phyloP scores from a whole-genome alignment of 2,329 filamentous ascomycete genomes.

The Pestalotiopsis fici region DNA sequence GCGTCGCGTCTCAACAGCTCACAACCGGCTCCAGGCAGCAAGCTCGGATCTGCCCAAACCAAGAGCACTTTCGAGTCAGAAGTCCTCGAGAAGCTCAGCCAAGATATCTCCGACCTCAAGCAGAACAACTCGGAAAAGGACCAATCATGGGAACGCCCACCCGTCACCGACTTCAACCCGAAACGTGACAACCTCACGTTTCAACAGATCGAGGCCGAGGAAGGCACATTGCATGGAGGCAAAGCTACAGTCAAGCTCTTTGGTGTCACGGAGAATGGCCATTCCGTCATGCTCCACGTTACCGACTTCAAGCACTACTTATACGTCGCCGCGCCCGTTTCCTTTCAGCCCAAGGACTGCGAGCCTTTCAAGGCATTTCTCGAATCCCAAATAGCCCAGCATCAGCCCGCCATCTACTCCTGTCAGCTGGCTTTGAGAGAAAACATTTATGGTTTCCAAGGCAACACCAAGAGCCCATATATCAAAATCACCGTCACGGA shows the following conservation, averaged over 20 bases:
- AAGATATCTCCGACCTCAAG: slow-evolving; percentile 86
- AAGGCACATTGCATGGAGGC: slow-evolving; percentile 79
- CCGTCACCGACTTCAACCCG: slow-evolving; percentile 53
- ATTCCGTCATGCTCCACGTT: slow-evolving; percentile 93
- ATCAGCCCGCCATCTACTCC: slow-evolving; percentile 74
- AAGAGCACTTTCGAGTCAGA: slow-evolving; percentile 95
- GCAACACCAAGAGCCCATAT: slow-evolving; percentile 88
- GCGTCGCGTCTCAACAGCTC: slow-evolving; percentile 62
- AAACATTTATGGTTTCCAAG: slow-evolving; percentile 92
- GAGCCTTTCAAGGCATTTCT: slow-evolving; percentile 77
- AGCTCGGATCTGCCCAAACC: slow-evolving; percentile 71
- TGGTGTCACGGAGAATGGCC: slow-evolving; percentile 79
- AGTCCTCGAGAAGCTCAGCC: slow-evolving; percentile 92
- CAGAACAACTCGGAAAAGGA: slow-evolving; percentile 88
- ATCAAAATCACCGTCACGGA: slow-evolving; percentile 92
- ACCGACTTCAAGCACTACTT: slow-evolving; percentile 96
- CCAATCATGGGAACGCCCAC: slow-evolving; percentile 79
- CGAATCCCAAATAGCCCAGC: slow-evolving; percentile 74
- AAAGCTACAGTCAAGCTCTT: slow-evolving; percentile 85
- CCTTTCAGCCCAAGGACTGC: slow-evolving; percentile 79
- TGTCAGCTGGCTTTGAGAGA: slow-evolving; percentile 83
- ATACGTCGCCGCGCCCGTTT: slow-evolving; percentile 84
- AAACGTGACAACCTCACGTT: slow-evolving; percentile 75
- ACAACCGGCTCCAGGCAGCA: slow-evolving; percentile 62
- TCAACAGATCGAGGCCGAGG: slow-evolving; percentile 93